phyloP scores from a whole-genome alignment of 2,329 filamentous ascomycete species.

The Grosmannia huntii region DNA sequence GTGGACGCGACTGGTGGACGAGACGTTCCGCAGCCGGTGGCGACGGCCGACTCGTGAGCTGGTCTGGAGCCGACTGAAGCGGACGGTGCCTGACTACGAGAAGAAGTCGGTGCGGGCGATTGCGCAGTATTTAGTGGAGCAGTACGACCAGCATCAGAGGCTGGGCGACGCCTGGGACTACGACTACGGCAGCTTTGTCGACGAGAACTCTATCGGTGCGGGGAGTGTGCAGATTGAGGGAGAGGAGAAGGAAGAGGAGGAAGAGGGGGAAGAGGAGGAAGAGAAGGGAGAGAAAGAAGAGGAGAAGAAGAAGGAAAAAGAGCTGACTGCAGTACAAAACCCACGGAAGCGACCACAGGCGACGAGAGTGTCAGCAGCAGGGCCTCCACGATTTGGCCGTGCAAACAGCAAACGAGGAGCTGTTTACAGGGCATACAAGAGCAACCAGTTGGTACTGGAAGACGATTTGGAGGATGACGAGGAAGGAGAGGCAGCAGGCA shows the following conservation, averaged over 20 bases:
- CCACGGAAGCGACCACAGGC: background rate
- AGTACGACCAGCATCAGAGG: conserved; percentile 4
- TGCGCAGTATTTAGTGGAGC: conserved; percentile 8
- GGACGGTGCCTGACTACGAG: conserved; percentile 9
- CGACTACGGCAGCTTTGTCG: background rate
- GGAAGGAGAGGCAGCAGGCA: background rate
- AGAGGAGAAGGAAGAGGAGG: background rate
- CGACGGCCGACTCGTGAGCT: conserved; percentile 10
- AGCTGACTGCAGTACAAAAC: background rate
- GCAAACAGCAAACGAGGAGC: background rate
- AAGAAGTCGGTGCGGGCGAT: conserved; percentile 8
- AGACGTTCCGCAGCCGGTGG: conserved; percentile 8
- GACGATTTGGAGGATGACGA: background rate
- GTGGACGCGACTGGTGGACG: conserved; percentile 28
- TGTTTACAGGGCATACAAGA: background rate
- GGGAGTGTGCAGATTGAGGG: background rate
- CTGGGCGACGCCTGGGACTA: conserved; percentile 7
- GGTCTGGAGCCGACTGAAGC: conserved; percentile 13
- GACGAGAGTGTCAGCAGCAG: background rate
- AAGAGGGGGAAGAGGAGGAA: background rate
- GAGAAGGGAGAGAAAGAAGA: background rate
- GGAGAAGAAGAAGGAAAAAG: background rate
- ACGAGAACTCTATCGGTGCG: background rate
- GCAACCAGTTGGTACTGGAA: background rate
- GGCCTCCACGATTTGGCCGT: background rate